These are phyloP conservation scores for Rhodotorula sp. DNA, from an alignment of 1,284 basidiomycete species.

Conservation along the genomic window DNA sequence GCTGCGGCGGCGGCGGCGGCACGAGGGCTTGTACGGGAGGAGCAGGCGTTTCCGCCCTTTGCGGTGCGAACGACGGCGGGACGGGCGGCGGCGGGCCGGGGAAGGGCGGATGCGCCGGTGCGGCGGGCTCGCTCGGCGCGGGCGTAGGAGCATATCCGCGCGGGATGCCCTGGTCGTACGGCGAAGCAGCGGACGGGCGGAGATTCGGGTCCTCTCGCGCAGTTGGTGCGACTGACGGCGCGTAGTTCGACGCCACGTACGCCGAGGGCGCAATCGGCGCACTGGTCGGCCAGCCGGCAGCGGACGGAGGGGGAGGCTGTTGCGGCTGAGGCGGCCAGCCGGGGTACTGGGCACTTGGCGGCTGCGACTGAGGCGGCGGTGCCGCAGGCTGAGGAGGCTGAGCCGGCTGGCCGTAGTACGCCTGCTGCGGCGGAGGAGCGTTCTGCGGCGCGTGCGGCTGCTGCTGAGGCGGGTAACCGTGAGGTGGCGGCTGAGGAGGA, in stretches of 20 bases:
- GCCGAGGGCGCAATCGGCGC: background rate
- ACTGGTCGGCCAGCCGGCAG: background rate
- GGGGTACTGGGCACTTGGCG: background rate
- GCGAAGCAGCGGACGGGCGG: background rate
- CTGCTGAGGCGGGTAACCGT: background rate
- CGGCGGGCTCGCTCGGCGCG: background rate
- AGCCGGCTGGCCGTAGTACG: conserved; percentile 1
- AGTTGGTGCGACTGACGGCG: background rate
- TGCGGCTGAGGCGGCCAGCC: background rate
- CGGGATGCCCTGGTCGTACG: background rate
- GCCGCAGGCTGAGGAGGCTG: background rate
- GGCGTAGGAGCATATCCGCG: background rate
- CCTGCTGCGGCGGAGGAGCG: background rate
- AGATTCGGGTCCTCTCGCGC: background rate
- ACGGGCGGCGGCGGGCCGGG: conserved; percentile 16
- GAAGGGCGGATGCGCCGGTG: background rate
- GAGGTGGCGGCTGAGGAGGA: background rate
- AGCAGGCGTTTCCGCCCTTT: background rate
- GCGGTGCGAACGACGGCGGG: background rate
- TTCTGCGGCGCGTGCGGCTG: background rate
- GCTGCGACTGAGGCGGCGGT: too few species aligned
- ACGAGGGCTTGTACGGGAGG: background rate
- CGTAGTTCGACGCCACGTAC: background rate
- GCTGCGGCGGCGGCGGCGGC: background rate
- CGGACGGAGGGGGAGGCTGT: too few species aligned